These are phyloP conservation scores for Stereocaulon alpinum DNA, from an alignment of 495 filamentous ascomycete species.

Conservation along the genomic window DNA sequence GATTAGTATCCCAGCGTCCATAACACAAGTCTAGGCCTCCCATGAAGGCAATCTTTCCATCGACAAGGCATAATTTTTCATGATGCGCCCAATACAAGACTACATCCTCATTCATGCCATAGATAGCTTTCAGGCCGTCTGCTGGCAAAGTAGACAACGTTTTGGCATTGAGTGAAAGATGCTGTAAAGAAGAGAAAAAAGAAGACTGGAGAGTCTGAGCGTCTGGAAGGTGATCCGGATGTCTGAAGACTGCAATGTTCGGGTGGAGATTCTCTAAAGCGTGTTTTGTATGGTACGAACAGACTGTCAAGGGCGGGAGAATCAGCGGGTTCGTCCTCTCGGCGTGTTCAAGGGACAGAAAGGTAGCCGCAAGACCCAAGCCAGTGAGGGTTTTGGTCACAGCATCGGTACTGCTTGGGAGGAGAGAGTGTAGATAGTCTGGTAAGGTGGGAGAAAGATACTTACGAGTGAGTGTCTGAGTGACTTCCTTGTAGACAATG, in stretches of 20 bases:
- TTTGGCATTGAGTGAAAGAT: constrained; percentile 41
- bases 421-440: constrained; percentile 34
- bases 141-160: constrained; percentile 48
- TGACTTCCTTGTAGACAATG: constrained; percentile 94
- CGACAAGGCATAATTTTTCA: constrained; percentile 82
- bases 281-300: constrained; percentile 78
- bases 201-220: constrained; percentile 45
- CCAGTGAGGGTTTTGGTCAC: constrained; percentile 27
- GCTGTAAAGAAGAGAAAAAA: constrained; percentile 41
- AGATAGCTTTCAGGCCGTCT: constrained; percentile 63
- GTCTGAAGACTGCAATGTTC: constrained; percentile 85
- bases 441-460: constrained; percentile 34
- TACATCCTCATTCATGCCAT: constrained; percentile 68
- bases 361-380: constrained; percentile 32
- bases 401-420: constrained; percentile 29
- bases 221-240: constrained; percentile 81
- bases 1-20: constrained; percentile 53
- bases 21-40: constrained; percentile 56
- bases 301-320: constrained; percentile 46
- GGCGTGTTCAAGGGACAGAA: constrained; percentile 33
- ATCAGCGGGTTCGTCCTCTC: constrained; percentile 37
- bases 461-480: constrained; percentile 76
- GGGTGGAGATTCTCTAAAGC: constrained; percentile 65
- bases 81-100: constrained; percentile 95
- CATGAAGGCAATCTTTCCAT: constrained; percentile 80